Percentiles rank a stretch among this genome's conserved stretches.
Conservation (phyloP, 2,329 filamentous ascomycete genomes). For the Epichloe gansuensis region DNA sequence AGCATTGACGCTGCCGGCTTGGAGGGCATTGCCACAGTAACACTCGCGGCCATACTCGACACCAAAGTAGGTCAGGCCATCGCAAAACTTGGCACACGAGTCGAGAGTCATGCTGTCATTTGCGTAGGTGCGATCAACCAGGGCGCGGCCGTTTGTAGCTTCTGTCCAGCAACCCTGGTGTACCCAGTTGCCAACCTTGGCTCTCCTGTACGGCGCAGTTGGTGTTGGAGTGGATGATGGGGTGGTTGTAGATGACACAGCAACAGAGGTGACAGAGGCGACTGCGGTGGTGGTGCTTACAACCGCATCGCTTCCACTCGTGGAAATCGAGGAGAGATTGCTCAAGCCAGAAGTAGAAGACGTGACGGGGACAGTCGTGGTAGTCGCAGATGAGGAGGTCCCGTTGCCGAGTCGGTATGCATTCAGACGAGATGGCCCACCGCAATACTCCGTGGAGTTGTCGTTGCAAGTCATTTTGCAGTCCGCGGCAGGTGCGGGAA, state of each 20-base stretch:
- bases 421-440: slow-evolving; percentile 22
- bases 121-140: slow-evolving; percentile 16
- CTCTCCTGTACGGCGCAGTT: slow-evolving; percentile 14
- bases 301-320: not conserved
- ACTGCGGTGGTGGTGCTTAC: slow-evolving; percentile 11
- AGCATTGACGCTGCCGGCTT: slow-evolving; percentile 13
- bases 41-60: slow-evolving; percentile 27
- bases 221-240: slow-evolving; percentile 9
- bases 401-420: slow-evolving; percentile 17
- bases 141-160: slow-evolving; percentile 17
- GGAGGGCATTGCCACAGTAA: slow-evolving; percentile 22
- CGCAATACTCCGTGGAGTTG: slow-evolving; percentile 25
- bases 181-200: slow-evolving; percentile 15
- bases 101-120: slow-evolving; percentile 21
- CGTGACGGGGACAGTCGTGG: slow-evolving; percentile 15
- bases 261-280: slow-evolving; percentile 4
- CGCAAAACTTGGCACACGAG: slow-evolving; percentile 20
- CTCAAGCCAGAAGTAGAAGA: not conserved
- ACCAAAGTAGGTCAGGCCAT: slow-evolving; percentile 22
- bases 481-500: slow-evolving; percentile 17
- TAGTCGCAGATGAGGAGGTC: slow-evolving; percentile 15
- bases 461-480: slow-evolving; percentile 24
- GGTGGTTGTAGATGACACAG: slow-evolving; percentile 5
- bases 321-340: not conserved
- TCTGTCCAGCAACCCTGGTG: slow-evolving; percentile 27